Base-by-base conservation (phyloP, 2,329 filamentous ascomycete species). In the Thielaviopsis euricoi region DNA sequence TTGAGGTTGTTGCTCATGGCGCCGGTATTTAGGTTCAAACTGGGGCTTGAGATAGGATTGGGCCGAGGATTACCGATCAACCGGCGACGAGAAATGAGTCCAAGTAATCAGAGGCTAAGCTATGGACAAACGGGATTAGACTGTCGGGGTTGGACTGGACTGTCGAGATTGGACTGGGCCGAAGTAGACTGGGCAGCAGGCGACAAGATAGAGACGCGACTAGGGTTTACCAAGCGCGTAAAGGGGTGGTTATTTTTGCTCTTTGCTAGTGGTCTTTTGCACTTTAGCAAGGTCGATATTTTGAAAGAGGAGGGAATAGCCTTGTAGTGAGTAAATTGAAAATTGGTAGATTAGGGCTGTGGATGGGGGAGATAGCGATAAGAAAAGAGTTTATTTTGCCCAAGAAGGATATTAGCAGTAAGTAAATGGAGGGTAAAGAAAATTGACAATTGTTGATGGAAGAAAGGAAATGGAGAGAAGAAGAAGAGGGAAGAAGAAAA, bases 1-100 rank as follows among this genome's bases (percentile, higher is more conserved):
- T 89, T 89, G 62, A 81, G 71, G 12, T 77, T 73, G 12, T 77
- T 73, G 53, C 77, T 75, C 77, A 80, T 80, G 58, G 61, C 66
- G 37, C 46, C 15, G 46, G 46, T 26, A 26, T 26, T 26, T 26
- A 26, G 25, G 25, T 26, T 26, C 25, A 26, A 26, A 9, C 9
- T 26, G 13, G 3, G 10, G 37, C 3, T 12, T 13, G 13, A 12
- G 37, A 40, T 40, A 12, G 10, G 15, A 13, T 13, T 40, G 1
- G 19, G 48, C 21, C 17, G 48, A 21, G 10, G 48, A 22, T 25
- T 10, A 2, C 48, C 2, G 10, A 50, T 25, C 10, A 21, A 22
- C 3, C 48, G 22, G 21, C 48, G 9, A 7, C 2, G n/a, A 50
- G 19, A 19, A 50, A 21, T 22, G 25, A 26, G 25, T 26, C 25